Conservation (phyloP, 495 filamentous ascomycete genomes). For the Aspergillus sparsus region DNA sequence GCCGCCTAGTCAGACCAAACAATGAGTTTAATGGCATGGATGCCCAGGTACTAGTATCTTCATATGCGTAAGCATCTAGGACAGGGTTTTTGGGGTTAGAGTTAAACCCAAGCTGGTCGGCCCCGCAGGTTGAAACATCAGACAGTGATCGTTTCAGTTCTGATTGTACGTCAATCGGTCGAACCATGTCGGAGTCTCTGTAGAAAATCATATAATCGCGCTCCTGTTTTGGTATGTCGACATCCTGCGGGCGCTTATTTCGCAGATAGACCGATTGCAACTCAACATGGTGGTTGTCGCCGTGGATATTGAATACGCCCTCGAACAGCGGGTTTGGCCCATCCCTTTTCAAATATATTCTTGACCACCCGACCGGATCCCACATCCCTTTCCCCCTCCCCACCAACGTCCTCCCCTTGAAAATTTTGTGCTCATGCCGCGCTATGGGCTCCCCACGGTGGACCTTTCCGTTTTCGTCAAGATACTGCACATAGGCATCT, state of each 20-base stretch:
- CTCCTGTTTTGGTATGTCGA: constrained; percentile 56
- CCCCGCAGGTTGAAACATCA: constrained; percentile 52
- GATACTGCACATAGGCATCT: constrained; percentile 70
- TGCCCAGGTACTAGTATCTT: constrained; percentile 50
- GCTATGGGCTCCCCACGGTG: constrained; percentile 62
- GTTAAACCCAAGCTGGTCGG: constrained; percentile 74
- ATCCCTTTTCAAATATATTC: constrained; percentile 75
- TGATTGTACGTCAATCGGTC: constrained; percentile 33
- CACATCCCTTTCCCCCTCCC: constrained; percentile 64
- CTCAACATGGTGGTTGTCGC: constrained; percentile 88
- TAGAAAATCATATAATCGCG: constrained; percentile 89
- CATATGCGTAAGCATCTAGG: constrained; percentile 46
- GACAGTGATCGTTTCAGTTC: constrained; percentile 55
- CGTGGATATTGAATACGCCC: constrained; percentile 78
- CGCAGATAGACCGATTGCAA: constrained; percentile 70
- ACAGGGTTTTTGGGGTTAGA: constrained; percentile 64
- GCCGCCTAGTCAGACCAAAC: constrained; percentile 55
- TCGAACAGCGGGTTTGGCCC: constrained; percentile 81
- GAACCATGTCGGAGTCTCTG: constrained; percentile 81
- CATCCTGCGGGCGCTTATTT: constrained; percentile 74
- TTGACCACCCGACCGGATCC: constrained; percentile 82
- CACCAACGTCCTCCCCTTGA: constrained; percentile 76
- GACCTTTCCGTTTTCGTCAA: constrained; percentile 68
- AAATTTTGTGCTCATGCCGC: constrained; percentile 75
- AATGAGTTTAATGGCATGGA: constrained; percentile 55